Conservation (phyloP, 2,329 filamentous ascomycete genomes). For the Akanthomyces uredinophilus region DNA sequence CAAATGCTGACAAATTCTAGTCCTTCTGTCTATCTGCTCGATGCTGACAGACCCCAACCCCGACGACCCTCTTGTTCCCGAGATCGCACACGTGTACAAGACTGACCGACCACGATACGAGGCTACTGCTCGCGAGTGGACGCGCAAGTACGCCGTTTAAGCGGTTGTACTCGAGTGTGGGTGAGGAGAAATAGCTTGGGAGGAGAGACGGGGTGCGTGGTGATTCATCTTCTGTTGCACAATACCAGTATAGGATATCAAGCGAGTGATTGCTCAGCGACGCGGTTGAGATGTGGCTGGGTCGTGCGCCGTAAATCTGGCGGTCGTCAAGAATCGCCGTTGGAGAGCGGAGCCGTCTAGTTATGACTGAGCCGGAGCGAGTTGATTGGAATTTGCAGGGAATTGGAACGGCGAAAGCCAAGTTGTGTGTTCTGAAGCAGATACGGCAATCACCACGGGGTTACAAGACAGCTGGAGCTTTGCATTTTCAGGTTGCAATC, state of each 20-base stretch:
- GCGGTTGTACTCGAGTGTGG: conserved; percentile 16
- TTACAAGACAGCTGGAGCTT: conserved; percentile 34
- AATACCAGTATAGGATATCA: conserved; percentile 15
- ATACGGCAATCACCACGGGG: conserved; percentile 33
- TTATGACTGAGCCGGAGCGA: neutral
- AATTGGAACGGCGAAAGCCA: conserved; percentile 23
- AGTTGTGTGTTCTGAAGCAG: conserved; percentile 24
- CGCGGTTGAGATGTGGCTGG: conserved; percentile 13
- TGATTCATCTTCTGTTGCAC: conserved; percentile 13
- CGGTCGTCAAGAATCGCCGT: neutral
- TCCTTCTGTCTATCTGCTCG: conserved; percentile 97
- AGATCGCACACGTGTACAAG: conserved; percentile 99
- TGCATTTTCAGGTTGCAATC: conserved; percentile 30
- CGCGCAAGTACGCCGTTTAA: conserved; percentile 95
- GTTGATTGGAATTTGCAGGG: neutral
- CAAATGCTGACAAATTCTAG: conserved; percentile 39
- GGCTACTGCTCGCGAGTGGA: conserved; percentile 96
- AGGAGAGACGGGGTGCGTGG: conserved; percentile 3
- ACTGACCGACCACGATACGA: conserved; percentile 95
- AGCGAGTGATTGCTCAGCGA: conserved; percentile 14
- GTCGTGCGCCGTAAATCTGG: neutral
- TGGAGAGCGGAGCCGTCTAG: neutral
- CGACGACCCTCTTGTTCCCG: conserved; percentile 95
- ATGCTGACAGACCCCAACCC: conserved; percentile 99
- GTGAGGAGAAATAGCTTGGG: neutral